phyloP scores from a whole-genome alignment of 2,329 filamentous ascomycete species.

The Epichloe coenophiala region DNA sequence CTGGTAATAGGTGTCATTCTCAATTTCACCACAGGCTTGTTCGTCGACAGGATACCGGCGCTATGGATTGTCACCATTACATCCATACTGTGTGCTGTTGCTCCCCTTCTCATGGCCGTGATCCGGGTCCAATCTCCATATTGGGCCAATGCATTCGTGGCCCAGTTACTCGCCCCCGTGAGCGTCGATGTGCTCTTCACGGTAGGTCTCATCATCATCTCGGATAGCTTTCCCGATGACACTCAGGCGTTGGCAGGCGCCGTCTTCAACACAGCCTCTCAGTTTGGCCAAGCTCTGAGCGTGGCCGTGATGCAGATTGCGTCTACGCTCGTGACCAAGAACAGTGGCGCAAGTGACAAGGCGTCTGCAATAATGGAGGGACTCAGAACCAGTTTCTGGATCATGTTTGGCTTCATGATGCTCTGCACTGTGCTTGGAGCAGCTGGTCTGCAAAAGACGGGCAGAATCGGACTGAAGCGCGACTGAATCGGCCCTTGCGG shows the following conservation, averaged over 20 bases:
- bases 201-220: slow-evolving; percentile 39
- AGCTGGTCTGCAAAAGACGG: slow-evolving; percentile 27
- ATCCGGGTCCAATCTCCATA: slow-evolving; percentile 34
- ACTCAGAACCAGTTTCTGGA: slow-evolving; percentile 37
- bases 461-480: slow-evolving; percentile 33
- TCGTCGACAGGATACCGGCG: slow-evolving; percentile 28
- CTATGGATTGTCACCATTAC: slow-evolving; percentile 25
- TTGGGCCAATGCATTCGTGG: slow-evolving; percentile 33
- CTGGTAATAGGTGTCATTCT: slow-evolving; percentile 28
- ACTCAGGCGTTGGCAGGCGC: slow-evolving; percentile 46
- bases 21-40: slow-evolving; percentile 31
- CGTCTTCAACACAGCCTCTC: slow-evolving; percentile 45
- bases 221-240: slow-evolving; percentile 38
- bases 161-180: slow-evolving; percentile 28
- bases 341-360: slow-evolving; percentile 12
- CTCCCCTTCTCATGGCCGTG: slow-evolving; percentile 42
- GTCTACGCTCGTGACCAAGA: slow-evolving; percentile 23
- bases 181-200: slow-evolving; percentile 39
- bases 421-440: slow-evolving; percentile 23
- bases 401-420: slow-evolving; percentile 34
- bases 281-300: slow-evolving; percentile 40
- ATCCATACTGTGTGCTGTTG: slow-evolving; percentile 26
- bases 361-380: slow-evolving; percentile 29
- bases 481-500: slow-evolving; percentile 12
- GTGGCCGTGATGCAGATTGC: slow-evolving; percentile 34